These are phyloP conservation scores for Pichia phayaonensis DNA, from an alignment of 805 yeast genomes.

Conservation along the genomic window DNA sequence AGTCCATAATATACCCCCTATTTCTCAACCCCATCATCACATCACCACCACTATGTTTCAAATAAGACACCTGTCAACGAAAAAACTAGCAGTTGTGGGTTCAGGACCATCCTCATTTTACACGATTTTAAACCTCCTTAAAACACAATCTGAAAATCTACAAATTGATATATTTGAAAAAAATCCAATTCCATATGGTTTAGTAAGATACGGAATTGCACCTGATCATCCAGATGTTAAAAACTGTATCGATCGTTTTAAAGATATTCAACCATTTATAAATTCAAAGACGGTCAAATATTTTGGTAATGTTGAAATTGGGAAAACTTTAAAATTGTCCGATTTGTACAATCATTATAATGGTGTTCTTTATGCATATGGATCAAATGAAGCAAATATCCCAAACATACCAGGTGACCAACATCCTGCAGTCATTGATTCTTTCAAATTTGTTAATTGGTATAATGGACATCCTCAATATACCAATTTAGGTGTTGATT, in stretches of 20 bases:
- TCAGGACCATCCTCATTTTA: conserved; percentile 97
- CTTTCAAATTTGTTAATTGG: conserved; percentile 91
- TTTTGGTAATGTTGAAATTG: conserved; percentile 60
- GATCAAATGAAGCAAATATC: conserved; percentile 53
- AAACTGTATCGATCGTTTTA: conserved; percentile 70
- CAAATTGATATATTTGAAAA: conserved; percentile 74
- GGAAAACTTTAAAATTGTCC: conserved; percentile 33
- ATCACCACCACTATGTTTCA: no score
- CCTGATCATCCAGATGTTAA: conserved; percentile 97
- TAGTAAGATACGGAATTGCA: conserved; percentile 93
- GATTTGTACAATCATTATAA: conserved; percentile 53
- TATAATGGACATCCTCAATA: conserved; percentile 82
- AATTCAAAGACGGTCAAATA: conserved; percentile 36
- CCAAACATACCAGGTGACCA: conserved; percentile 36
- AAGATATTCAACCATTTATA: conserved; percentile 29
- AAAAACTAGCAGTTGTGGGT: conserved; percentile 71
- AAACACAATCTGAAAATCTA: conserved; percentile 18
- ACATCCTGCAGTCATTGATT: conserved; percentile 62
- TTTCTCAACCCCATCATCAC: no score
- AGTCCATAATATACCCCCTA: no score
- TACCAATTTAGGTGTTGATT: conserved; percentile 43
- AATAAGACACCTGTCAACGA: neutral
- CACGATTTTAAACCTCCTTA: conserved; percentile 67
- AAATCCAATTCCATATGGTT: conserved; percentile 85
- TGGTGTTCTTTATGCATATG: conserved; percentile 74